Conservation (phyloP, 1,139 yeast genomes). For the Pichia sp. region DNA sequence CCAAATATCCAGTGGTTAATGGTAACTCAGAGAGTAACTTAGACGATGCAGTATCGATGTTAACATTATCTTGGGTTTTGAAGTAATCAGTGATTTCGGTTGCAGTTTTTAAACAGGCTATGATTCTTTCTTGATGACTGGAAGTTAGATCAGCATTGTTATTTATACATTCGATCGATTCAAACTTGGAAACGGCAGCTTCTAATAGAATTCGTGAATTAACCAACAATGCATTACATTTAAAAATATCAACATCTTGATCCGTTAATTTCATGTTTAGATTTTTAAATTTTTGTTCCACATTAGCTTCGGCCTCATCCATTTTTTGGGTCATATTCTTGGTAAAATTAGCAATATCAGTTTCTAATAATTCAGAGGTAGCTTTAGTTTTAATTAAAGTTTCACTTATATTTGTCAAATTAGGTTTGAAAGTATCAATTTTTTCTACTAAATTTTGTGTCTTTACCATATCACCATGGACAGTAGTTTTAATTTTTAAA, state of each 20-base stretch:
- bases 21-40: neutral
- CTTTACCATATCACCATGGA: slow-evolving; percentile 11
- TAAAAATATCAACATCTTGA: slow-evolving; percentile 21
- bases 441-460: neutral
- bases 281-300: slow-evolving; percentile 12
- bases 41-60: neutral
- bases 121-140: slow-evolving; percentile 12
- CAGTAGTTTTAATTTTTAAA: slow-evolving; percentile 3
- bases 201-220: slow-evolving; percentile 26
- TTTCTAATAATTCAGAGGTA: neutral
- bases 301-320: slow-evolving; percentile 16
- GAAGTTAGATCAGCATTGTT: slow-evolving; percentile 7
- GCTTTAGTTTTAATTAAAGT: neutral
- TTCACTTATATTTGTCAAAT: neutral
- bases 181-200: slow-evolving; percentile 24
- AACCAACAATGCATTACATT: slow-evolving; percentile 22
- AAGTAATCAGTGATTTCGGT: slow-evolving; percentile 13
- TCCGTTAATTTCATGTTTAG: slow-evolving; percentile 16
- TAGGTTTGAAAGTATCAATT: neutral
- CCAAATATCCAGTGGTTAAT: neutral
- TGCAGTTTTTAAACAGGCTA: slow-evolving; percentile 19
- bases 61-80: slow-evolving; percentile 3
- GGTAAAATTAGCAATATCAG: neutral
- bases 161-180: slow-evolving; percentile 3
- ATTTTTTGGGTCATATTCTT: slow-evolving; percentile 9